Base-by-base conservation (phyloP, 23 red algal species). In the Gracilaria gracilis region DNA sequence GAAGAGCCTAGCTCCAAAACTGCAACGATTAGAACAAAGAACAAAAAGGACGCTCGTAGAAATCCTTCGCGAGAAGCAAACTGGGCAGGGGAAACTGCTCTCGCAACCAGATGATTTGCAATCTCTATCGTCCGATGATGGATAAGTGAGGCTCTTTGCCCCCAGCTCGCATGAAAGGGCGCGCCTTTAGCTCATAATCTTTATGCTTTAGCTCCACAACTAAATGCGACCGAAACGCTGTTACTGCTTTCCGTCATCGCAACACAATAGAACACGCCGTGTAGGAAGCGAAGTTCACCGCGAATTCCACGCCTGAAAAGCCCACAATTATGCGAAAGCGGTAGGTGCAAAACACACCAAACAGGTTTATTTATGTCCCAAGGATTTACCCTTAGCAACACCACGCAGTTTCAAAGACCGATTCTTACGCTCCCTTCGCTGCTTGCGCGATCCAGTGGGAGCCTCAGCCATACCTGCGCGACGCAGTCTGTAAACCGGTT, bases 381-480 rank as follows among this genome's bases (percentile, higher is more conserved):
- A 67, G 50, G 88, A 79, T 76, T 96, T 99, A 35, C 94, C 89
- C 79, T 95, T 95, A 35, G 83, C 97, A 66, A 95, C 92, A 47
- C 94, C 97, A 57, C 94, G 93, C 59, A 90, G 58, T 81, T 94
- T 95, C 79, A 88, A 61, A 64, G 91, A 65, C 31, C 95, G 78
- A 65, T 96, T 96, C 94, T 99, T 99, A 40, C 89, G 84, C 86
- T 96, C 94, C 79, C 95, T 94, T 58, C 94, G 87, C 58, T 95
- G 93, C 91, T 99, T 99, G 49, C 94, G 94, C 29, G 93, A 95
- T 62, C 92, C 93, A 25, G 85, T 88, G n/a, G 84, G 83, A 44
- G 85, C 57, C 29, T 93, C 88, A 78, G 91, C 94, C 76, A 99
- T 75, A 57, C 97, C 97, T 33, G 90, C 85, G 53, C 97, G 91